These are phyloP conservation scores for Huntiella abstrusa DNA, from an alignment of 2,329 filamentous ascomycete genomes.

Conservation along the genomic window DNA sequence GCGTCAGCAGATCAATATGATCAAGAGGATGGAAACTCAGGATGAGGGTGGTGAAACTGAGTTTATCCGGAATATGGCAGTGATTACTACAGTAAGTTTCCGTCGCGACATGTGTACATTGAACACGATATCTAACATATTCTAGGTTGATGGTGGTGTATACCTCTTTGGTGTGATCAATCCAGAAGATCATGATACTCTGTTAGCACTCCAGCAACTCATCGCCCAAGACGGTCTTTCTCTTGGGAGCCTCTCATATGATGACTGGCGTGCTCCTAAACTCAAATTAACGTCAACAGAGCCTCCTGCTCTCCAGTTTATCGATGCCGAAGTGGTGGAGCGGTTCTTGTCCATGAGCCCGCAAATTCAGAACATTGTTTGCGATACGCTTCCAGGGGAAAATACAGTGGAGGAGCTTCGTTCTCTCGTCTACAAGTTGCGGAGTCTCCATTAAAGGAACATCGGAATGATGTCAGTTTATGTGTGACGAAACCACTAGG, in stretches of 20 bases:
- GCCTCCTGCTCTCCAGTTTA: constrained; percentile 65
- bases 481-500: neutral
- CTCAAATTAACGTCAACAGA: constrained; percentile 47
- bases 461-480: neutral
- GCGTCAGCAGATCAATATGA: constrained; percentile 85
- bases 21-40: constrained; percentile 53
- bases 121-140: neutral
- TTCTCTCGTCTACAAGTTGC: constrained; percentile 41
- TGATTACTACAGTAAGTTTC: constrained; percentile 39
- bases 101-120: too few species aligned
- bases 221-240: constrained; percentile 48
- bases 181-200: constrained; percentile 51
- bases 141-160: constrained; percentile 69
- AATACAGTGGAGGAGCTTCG: constrained; percentile 44
- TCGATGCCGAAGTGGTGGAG: constrained; percentile 85
- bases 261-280: constrained; percentile 63
- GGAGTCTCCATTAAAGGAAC: constrained; percentile 34
- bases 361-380: constrained; percentile 32
- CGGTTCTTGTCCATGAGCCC: constrained; percentile 56
- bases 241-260: constrained; percentile 58
- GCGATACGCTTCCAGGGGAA: constrained; percentile 28
- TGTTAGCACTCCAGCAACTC: constrained; percentile 61
- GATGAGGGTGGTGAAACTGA: too few species aligned
- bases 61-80: too few species aligned
- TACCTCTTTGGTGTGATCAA: constrained; percentile 76